These are phyloP conservation scores for Obelidium mucronatum DNA, from an alignment of 192 early-diverging fungal species.

Conservation along the genomic window DNA sequence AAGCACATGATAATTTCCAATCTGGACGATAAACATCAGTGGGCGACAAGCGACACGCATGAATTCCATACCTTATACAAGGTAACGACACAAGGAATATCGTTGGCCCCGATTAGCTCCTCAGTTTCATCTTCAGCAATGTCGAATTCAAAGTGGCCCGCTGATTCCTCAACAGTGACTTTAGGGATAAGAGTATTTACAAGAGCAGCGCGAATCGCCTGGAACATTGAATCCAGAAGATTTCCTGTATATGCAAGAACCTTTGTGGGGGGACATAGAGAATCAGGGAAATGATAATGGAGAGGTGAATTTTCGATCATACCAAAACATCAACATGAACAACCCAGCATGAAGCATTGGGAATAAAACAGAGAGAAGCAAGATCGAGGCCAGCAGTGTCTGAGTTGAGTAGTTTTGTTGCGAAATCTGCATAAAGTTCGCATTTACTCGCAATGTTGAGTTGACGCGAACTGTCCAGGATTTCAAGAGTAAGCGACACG, in stretches of 20 bases:
- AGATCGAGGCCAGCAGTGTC: conserved; percentile 87
- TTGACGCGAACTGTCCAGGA: too few relatives aligned
- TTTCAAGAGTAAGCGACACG: too few relatives aligned
- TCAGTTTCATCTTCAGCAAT: conserved; percentile 92
- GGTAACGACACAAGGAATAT: conserved; percentile 85
- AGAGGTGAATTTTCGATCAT: conserved; percentile 20
- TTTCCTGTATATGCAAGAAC: conserved; percentile 92
- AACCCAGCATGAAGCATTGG: conserved; percentile 88
- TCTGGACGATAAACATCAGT: too few relatives aligned
- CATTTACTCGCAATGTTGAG: conserved; percentile 1
- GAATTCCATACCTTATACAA: conserved; percentile 78
- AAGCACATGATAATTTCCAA: conserved; percentile 81
- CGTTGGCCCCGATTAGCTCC: conserved; percentile 74
- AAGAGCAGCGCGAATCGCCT: conserved; percentile 89
- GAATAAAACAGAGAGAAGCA: conserved; percentile 87
- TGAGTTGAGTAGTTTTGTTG: conserved; percentile 81
- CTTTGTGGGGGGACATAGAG: conserved; percentile 43
- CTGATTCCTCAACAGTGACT: conserved; percentile 77
- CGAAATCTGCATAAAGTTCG: conserved; percentile 75
- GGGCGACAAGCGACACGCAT: too few relatives aligned
- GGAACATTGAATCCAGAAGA: conserved; percentile 82
- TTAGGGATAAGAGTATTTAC: conserved; percentile 86
- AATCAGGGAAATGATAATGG: not conserved
- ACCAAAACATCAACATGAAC: conserved; percentile 90
- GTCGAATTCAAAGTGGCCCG: conserved; percentile 76